Percentiles rank a stretch among this genome's conserved stretches.
These are phyloP conservation scores for Claviceps africana DNA, from an alignment of 2,329 filamentous ascomycete genomes.

Conservation along the genomic window DNA sequence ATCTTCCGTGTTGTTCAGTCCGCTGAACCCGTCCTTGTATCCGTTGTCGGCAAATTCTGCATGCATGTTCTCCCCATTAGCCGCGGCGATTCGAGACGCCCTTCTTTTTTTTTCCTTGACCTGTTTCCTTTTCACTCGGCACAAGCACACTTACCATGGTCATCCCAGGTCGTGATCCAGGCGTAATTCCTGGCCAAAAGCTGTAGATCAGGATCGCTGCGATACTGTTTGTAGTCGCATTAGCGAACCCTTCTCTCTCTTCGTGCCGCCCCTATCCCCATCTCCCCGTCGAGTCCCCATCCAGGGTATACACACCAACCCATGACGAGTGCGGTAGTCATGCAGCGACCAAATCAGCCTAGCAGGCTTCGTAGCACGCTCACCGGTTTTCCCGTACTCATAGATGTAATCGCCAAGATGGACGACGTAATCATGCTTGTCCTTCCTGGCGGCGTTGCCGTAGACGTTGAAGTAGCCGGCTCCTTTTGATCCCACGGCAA, in stretches of 20 bases:
- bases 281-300: background rate
- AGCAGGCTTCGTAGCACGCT: slow-evolving; percentile 16
- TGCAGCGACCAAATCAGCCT: slow-evolving; percentile 21
- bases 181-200: slow-evolving; percentile 26
- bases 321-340: slow-evolving; percentile 29
- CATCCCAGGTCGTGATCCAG: slow-evolving; percentile 34
- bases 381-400: slow-evolving; percentile 29
- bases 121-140: too few species aligned
- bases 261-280: background rate
- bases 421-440: slow-evolving; percentile 45
- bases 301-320: slow-evolving; percentile 14
- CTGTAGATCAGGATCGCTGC: slow-evolving; percentile 26
- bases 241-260: background rate
- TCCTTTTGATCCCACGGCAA: slow-evolving; percentile 3
- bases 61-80: background rate
- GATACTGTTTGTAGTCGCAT: slow-evolving; percentile 17
- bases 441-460: slow-evolving; percentile 44
- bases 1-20: slow-evolving; percentile 51
- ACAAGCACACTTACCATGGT: slow-evolving; percentile 25
- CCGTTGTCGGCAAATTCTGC: slow-evolving; percentile 47
- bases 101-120: background rate
- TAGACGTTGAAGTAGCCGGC: slow-evolving; percentile 46
- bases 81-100: too few species aligned
- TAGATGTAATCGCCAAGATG: slow-evolving; percentile 53
- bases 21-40: slow-evolving; percentile 46